Conservation (phyloP, 306 rosid genomes). For the Castanospermum australe region DNA sequence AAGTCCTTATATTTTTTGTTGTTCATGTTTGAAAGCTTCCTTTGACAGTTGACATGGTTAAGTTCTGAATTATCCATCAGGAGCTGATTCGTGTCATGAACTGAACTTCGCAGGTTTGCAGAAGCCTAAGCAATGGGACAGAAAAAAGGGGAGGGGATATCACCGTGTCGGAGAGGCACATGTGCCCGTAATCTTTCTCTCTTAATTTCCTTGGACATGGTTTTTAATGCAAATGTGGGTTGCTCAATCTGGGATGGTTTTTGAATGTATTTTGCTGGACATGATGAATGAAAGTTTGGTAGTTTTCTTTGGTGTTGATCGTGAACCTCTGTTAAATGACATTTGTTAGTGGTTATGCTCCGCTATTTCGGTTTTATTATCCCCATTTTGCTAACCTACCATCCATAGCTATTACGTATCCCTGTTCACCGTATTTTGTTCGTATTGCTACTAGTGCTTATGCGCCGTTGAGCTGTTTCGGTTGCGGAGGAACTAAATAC, state of each 20-base stretch:
- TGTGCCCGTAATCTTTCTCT: not conserved
- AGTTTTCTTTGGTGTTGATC: not conserved
- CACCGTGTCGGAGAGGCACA: not conserved
- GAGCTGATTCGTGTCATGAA: not conserved
- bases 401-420: not conserved
- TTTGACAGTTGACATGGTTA: not conserved
- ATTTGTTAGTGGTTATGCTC: not conserved
- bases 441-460: not conserved
- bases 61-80: not conserved
- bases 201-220: conserved; percentile 9
- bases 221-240: conserved; percentile 1
- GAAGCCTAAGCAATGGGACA: conserved; percentile 20
- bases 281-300: not conserved
- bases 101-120: conserved; percentile 30
- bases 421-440: not conserved
- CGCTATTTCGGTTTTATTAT: not conserved
- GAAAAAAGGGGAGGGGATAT: too few species aligned
- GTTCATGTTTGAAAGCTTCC: not conserved
- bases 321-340: conserved; percentile 28
- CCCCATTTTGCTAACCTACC: too few species aligned
- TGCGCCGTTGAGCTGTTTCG: not conserved
- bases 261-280: conserved; percentile 27
- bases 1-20: not conserved
- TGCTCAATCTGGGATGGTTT: not conserved
- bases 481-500: too few species aligned